A percentile compares a stretch with the other conserved stretches of the same genome.
These are phyloP conservation scores for Wickerhamiella allomyrinae DNA, from an alignment of 805 yeast genomes.

Conservation along the genomic window DNA sequence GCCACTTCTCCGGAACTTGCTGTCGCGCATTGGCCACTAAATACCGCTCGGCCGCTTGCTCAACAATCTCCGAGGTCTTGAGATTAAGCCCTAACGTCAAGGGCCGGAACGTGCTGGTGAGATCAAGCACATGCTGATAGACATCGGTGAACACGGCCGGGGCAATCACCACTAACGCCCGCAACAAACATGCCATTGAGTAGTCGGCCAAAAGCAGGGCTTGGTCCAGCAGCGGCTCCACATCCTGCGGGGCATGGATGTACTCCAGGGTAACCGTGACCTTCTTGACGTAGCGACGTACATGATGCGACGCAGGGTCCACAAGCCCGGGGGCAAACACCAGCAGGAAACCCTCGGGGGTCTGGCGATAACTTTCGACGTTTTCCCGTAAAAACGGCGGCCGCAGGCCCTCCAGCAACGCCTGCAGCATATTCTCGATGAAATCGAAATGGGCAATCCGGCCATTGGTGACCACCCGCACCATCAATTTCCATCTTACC, in stretches of 20 bases:
- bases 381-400: background rate
- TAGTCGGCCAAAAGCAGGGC: conserved; percentile 11
- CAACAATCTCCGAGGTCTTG: background rate
- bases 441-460: background rate
- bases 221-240: background rate
- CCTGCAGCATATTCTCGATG: background rate
- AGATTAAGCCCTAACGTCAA: conserved; percentile 1
- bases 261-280: conserved; percentile 1
- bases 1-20: background rate
- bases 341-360: conserved; percentile 1
- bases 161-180: background rate
- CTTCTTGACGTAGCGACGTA: conserved; percentile 5
- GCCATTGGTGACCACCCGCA: background rate
- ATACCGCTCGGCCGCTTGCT: background rate
- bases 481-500: background rate
- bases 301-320: background rate
- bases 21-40: background rate
- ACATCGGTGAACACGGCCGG: conserved; percentile 7
- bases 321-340: conserved; percentile 2
- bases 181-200: conserved; percentile 1
- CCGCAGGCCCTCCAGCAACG: background rate
- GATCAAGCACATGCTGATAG: background rate
- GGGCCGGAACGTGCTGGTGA: background rate
- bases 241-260: background rate
- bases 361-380: conserved; percentile 1